Evolutionary conservation across 2,329 filamentous ascomycete species (phyloP), one percentile per base, ranked within the genome.

Genomic region (Verticillium zaregamsianum): DNA sequence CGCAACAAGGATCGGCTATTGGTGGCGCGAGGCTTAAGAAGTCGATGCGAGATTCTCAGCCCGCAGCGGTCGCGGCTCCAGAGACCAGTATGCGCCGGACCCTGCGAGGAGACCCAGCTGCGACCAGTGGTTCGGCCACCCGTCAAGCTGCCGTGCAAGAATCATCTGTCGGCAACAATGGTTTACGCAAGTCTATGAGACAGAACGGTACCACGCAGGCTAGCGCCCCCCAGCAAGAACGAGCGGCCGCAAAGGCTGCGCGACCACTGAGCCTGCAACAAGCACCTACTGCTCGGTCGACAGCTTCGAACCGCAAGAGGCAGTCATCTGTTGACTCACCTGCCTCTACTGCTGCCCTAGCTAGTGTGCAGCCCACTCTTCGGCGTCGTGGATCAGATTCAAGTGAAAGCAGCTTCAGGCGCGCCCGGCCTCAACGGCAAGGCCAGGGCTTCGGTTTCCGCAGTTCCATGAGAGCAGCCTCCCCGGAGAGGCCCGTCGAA

Each of bases 381-480:
- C 76, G 78, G 62, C 82, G 88, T 2, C 82, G 79, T 11, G 80
- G 77, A 20, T 90, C 88, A 0, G 86, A 87, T 66, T 88, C 84
- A 32, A 92, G 89, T 68, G 88, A 91, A 55, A 96, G 91, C 75
- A 96, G 92, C 72, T 97, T 97, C 78, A 90, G 86, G 70, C 88
- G 91, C 32, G 75, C 79, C 54, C 83, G 84, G 64, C 76, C 82
- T 40, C 71, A 73, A 6, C 75, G 75, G 45, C 71, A 73, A 7
- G 74, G 75, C 49, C 74, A 80, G 54, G 80, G 81, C 0, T 83
- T 86, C 59, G 82, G 79, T 1, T 91, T 96, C 80, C 88, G 88
- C 62, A 83, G 81, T 59, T 92, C 90, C 2, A 91, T 97, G 90
- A 84, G 93, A 63, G 77, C 75, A 31, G 71, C 78, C 23, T 72